Conservation (phyloP, 2,329 filamentous ascomycete species). For the Clonostachys rhizophaga region DNA sequence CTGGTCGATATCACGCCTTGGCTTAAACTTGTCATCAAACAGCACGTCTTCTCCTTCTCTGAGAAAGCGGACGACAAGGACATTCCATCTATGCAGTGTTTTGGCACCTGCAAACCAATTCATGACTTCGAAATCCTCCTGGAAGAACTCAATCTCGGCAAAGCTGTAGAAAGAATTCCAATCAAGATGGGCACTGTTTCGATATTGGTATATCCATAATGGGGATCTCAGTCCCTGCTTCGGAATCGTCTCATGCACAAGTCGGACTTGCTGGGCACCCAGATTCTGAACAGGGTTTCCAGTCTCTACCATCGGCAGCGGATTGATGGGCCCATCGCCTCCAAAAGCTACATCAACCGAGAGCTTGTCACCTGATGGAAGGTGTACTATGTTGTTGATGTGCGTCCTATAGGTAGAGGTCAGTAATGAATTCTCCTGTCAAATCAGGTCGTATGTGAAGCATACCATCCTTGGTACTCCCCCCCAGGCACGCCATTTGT, state of each 20-base stretch:
- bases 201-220: conserved; percentile 61
- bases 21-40: not conserved
- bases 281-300: conserved; percentile 37
- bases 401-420: conserved; percentile 30
- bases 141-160: conserved; percentile 54
- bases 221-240: conserved; percentile 29
- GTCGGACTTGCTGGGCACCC: conserved; percentile 49
- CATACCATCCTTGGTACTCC: conserved; percentile 42
- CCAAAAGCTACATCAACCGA: conserved; percentile 63
- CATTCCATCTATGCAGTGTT: conserved; percentile 3
- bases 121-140: conserved; percentile 8
- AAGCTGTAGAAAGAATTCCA: conserved; percentile 66
- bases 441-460: not conserved
- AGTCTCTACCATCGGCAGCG: conserved; percentile 43
- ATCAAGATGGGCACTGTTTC: conserved; percentile 34
- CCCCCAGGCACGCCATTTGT: conserved; percentile 29
- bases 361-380: conserved; percentile 41
- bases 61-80: conserved; percentile 5
- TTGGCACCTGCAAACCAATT: conserved; percentile 8
- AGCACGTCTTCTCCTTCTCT: not conserved
- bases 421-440: not conserved
- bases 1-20: conserved; percentile 11
- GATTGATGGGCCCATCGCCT: conserved; percentile 53
- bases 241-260: conserved; percentile 42
- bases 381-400: conserved; percentile 56